Conservation (phyloP, 2,329 filamentous ascomycete species). For the Penicillium psychrosexuale region DNA sequence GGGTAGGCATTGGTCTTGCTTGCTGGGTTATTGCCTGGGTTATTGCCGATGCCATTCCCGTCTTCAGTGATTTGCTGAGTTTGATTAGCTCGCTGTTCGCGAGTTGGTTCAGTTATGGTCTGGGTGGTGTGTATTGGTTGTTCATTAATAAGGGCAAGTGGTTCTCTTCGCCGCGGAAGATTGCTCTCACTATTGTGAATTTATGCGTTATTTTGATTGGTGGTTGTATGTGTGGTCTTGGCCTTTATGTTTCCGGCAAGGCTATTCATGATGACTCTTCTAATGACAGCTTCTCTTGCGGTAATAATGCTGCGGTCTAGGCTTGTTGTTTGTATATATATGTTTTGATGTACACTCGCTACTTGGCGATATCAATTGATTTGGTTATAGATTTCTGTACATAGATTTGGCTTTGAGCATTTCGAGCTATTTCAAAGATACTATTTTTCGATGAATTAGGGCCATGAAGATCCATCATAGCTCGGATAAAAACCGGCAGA, state of each 20-base stretch:
- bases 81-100: slow-evolving; percentile 47
- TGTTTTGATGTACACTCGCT: not conserved
- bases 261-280: slow-evolving; percentile 25
- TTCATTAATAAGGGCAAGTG: slow-evolving; percentile 47
- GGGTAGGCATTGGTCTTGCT: slow-evolving; percentile 55
- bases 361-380: not conserved
- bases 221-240: slow-evolving; percentile 26
- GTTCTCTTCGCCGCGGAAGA: slow-evolving; percentile 45
- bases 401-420: not conserved
- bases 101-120: slow-evolving; percentile 30
- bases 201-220: slow-evolving; percentile 39
- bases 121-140: slow-evolving; percentile 48
- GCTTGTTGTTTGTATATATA: not conserved
- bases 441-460: not conserved
- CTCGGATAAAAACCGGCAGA: not conserved
- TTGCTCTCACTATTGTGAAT: slow-evolving; percentile 46
- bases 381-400: not conserved
- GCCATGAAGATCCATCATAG: not conserved
- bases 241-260: slow-evolving; percentile 28
- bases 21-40: slow-evolving; percentile 63
- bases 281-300: slow-evolving; percentile 40
- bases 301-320: slow-evolving; percentile 29
- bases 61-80: slow-evolving; percentile 64
- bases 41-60: slow-evolving; percentile 66
- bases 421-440: no score